Evolutionary conservation across 164 flowering plant species (phyloP).

Genomic region (Macadamia integrifolia): DNA sequence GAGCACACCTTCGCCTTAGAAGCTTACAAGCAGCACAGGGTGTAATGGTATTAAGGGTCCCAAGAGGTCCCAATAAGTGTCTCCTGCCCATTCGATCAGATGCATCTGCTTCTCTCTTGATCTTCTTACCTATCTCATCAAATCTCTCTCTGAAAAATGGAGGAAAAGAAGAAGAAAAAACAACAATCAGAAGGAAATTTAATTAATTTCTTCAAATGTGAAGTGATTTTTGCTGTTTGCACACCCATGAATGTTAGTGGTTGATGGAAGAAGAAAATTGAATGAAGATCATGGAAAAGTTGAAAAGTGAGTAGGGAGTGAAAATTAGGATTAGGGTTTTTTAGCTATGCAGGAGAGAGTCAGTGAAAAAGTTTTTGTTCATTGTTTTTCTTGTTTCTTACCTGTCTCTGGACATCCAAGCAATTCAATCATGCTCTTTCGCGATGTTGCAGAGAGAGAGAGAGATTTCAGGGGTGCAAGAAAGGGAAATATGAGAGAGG

Average conservation of each 20-base stretch:
- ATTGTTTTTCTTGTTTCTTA: conserved; percentile 10
- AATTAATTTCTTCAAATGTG: too few relatives aligned
- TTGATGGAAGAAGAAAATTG: neutral
- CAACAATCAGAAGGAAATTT: neutral
- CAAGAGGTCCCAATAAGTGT: conserved; percentile 61
- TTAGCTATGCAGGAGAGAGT: neutral
- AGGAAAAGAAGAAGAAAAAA: neutral
- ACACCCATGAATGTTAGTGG: neutral
- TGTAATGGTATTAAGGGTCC: conserved; percentile 64
- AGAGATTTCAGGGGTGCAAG: conserved; percentile 8
- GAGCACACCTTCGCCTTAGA: conserved; percentile 74
- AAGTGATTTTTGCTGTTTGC: too few relatives aligned
- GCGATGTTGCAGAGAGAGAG: conserved; percentile 16
- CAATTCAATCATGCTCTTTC: conserved; percentile 66
- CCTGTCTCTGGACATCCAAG: conserved; percentile 88
- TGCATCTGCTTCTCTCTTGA: conserved; percentile 67
- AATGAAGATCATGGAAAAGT: neutral
- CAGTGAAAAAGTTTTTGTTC: neutral
- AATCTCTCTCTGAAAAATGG: conserved; percentile 43
- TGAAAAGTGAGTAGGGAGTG: neutral
- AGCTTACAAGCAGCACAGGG: conserved; percentile 99
- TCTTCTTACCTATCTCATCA: conserved; percentile 76
- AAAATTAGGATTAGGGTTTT: too few relatives aligned
- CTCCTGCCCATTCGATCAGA: conserved; percentile 55
- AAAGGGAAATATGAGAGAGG: neutral